These are phyloP conservation scores for Candida incommunis DNA, from an alignment of 805 yeast genomes.

Conservation along the genomic window DNA sequence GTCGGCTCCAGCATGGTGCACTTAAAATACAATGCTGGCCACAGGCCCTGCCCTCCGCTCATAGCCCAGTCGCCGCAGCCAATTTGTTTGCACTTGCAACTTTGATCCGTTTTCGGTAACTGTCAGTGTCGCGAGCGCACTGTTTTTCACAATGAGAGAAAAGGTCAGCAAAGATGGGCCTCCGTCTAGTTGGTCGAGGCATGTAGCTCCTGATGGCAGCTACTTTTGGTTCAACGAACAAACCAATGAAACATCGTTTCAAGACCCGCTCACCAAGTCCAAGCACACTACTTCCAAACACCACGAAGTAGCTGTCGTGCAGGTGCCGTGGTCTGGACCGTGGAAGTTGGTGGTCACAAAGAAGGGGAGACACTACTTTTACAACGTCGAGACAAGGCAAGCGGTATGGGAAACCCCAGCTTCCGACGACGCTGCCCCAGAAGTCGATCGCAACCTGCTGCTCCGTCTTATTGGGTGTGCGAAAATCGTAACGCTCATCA, in stretches of 20 bases:
- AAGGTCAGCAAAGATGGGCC: no score
- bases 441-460: background rate
- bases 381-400: background rate
- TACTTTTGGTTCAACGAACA: slow-evolving; percentile 1
- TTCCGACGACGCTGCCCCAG: background rate
- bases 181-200: background rate
- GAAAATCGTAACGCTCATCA: background rate
- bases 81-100: no score
- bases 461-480: background rate
- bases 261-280: background rate
- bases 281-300: background rate
- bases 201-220: background rate
- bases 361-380: background rate
- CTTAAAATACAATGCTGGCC: no score
- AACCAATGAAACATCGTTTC: background rate
- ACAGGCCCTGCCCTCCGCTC: no score
- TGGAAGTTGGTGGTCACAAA: background rate
- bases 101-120: no score
- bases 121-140: no score
- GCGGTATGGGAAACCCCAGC: background rate
- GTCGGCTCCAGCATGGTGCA: no score
- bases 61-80: no score
- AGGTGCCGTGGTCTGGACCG: background rate
- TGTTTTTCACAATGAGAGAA: no score
- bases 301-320: background rate